These are phyloP conservation scores for Handroanthus guayacan DNA, from an alignment of 257 asterid genomes.

Conservation along the genomic window DNA sequence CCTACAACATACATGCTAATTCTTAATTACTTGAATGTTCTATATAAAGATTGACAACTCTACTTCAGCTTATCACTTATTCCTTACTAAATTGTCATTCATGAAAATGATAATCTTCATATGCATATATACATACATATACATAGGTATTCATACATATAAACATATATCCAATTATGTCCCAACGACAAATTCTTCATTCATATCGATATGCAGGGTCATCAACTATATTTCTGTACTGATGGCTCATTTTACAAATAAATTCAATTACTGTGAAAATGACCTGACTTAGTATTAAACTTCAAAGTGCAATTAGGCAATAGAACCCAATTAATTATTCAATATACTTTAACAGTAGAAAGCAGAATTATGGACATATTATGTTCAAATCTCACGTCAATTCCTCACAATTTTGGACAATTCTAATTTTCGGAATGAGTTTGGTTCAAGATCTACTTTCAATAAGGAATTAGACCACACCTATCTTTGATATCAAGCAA, in stretches of 20 bases:
- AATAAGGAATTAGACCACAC: too few species aligned
- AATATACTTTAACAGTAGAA: too few species aligned
- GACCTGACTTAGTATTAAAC: background rate
- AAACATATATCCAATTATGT: background rate
- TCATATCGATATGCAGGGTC: background rate
- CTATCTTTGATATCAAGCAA: too few species aligned
- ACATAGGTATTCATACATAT: background rate
- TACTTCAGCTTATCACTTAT: background rate
- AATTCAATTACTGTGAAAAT: conserved; percentile 1
- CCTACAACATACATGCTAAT: background rate
- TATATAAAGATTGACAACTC: background rate
- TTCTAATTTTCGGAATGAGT: too few species aligned
- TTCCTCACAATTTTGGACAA: too few species aligned
- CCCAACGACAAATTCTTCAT: background rate
- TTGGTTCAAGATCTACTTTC: too few species aligned
- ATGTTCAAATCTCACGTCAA: too few species aligned
- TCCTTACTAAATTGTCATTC: background rate
- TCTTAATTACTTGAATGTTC: background rate
- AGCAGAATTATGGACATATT: too few species aligned
- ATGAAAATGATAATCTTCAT: background rate
- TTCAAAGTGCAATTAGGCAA: too few species aligned
- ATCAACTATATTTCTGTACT: background rate
- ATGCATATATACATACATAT: background rate
- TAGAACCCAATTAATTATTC: background rate
- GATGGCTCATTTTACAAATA: background rate